Conservation (phyloP, 768 basidiomycete genomes). For the Glaciozyma antarctica region DNA sequence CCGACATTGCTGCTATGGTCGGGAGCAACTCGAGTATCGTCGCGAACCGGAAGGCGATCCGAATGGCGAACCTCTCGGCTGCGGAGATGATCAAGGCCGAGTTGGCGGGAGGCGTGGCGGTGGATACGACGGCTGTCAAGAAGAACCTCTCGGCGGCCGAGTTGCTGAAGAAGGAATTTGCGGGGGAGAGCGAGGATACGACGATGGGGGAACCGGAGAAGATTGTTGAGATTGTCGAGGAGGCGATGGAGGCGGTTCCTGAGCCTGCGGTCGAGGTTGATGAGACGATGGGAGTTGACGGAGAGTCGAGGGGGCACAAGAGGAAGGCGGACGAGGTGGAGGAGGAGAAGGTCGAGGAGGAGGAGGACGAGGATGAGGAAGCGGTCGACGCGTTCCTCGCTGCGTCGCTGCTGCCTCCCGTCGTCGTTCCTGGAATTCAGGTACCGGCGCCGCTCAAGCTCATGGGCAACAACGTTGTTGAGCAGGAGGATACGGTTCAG, state of each 20-base stretch:
- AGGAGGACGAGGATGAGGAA: slow-evolving; percentile 36
- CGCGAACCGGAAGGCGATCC: slow-evolving; percentile 75
- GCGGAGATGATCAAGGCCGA: slow-evolving; percentile 90
- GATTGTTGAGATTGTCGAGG: slow-evolving; percentile 12
- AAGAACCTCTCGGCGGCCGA: slow-evolving; percentile 23
- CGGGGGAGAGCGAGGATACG: background rate
- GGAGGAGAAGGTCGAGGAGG: slow-evolving; percentile 29
- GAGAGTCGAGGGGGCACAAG: slow-evolving; percentile 43
- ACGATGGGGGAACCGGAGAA: background rate
- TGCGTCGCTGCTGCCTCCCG: slow-evolving; percentile 36
- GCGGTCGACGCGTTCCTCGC: slow-evolving; percentile 28
- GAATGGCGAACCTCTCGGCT: slow-evolving; percentile 93
- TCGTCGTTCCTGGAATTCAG: slow-evolving; percentile 38
- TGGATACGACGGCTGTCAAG: background rate
- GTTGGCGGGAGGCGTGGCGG: slow-evolving; percentile 45
- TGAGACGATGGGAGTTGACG: slow-evolving; percentile 1
- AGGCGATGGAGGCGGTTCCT: background rate
- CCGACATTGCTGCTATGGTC: slow-evolving; percentile 43
- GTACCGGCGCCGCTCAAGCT: slow-evolving; percentile 48
- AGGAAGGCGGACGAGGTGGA: slow-evolving; percentile 43
- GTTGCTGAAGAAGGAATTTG: slow-evolving; percentile 14
- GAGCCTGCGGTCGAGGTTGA: slow-evolving; percentile 2
- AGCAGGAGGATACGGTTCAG: slow-evolving; percentile 89
- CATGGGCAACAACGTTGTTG: slow-evolving; percentile 87
- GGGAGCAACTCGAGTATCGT: slow-evolving; percentile 82